Percentiles rank a stretch among this genome's conserved stretches.
These are phyloP conservation scores for Chloroidium sp. DNA, from an alignment of 163 green algal genomes.

Conservation along the genomic window DNA sequence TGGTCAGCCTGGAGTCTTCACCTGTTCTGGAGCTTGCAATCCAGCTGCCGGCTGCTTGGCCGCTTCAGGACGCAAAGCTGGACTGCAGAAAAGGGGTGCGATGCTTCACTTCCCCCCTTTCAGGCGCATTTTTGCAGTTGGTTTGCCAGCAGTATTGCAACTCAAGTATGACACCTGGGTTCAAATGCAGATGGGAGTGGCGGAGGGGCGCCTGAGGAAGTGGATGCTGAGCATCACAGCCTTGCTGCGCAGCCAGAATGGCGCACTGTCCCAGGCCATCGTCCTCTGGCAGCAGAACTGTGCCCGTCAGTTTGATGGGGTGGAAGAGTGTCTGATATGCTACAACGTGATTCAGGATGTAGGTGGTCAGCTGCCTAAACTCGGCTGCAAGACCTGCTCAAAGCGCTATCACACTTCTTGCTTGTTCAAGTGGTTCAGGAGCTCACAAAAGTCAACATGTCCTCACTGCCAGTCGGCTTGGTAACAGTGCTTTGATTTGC, in stretches of 20 bases:
- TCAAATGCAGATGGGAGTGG: constrained; percentile 61
- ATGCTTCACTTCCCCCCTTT: not conserved
- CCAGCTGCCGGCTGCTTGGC: constrained; percentile 66
- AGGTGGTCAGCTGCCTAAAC: constrained; percentile 63
- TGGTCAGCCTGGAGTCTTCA: constrained; percentile 70
- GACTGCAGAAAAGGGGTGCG: constrained; percentile 24
- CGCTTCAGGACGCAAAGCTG: constrained; percentile 65
- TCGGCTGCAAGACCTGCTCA: constrained; percentile 77
- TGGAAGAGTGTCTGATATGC: constrained; percentile 97
- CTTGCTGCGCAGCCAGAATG: constrained; percentile 81
- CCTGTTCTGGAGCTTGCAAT: constrained; percentile 76
- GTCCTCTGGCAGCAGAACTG: constrained; percentile 75
- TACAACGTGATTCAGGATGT: constrained; percentile 76
- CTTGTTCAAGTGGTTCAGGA: constrained; percentile 96
- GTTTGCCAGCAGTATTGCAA: not conserved
- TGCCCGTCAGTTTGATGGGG: constrained; percentile 66
- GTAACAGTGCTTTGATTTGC: constrained; percentile 13
- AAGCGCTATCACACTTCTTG: constrained; percentile 86
- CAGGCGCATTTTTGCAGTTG: not conserved
- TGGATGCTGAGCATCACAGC: constrained; percentile 86
- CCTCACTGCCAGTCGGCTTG: constrained; percentile 87
- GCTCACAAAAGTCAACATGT: constrained; percentile 76
- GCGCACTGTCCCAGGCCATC: constrained; percentile 66
- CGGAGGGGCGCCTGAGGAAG: constrained; percentile 73
- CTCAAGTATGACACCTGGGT: not conserved